Percentiles rank a stretch among this genome's conserved stretches.
Evolutionary conservation across 78 protist genomes (phyloP).

Genomic region (Dictyostelium purpureum): DNA sequence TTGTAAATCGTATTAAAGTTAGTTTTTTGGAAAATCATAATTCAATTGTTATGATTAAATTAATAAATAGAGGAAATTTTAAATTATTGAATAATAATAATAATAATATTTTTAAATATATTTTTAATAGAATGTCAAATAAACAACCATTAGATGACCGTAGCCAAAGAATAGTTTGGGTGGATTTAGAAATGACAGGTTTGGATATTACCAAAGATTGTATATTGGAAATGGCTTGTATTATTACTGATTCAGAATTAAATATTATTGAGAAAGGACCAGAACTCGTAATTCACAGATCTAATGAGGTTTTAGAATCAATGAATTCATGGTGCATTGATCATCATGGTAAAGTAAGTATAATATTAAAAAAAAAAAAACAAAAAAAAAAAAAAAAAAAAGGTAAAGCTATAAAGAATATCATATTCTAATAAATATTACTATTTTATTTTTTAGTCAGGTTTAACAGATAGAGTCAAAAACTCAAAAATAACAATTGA

Average conservation of each 20-base stretch:
- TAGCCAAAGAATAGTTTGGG: conserved; percentile 69
- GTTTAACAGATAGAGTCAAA: conserved; percentile 34
- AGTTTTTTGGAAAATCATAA: too few relatives aligned
- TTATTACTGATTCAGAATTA: conserved; percentile 62
- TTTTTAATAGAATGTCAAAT: too few relatives aligned
- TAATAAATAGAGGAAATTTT: too few relatives aligned
- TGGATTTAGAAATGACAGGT: conserved; percentile 84
- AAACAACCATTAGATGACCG: too few relatives aligned
- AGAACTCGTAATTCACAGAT: conserved; percentile 7
- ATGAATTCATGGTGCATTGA: conserved; percentile 79
- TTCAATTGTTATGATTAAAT: too few relatives aligned
- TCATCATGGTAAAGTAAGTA: conserved; percentile 58
- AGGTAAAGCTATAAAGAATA: neutral
- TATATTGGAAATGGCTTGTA: conserved; percentile 72
- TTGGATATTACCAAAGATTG: conserved; percentile 53
- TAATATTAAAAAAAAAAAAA: neutral
- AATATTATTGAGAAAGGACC: conserved; percentile 68
- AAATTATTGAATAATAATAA: too few relatives aligned
- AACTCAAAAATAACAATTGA: conserved; percentile 41
- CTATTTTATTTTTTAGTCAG: conserved; percentile 36
- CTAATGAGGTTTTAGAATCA: conserved; percentile 5
- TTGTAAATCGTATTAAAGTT: too few relatives aligned
- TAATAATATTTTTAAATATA: too few relatives aligned
- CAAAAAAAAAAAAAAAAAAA: neutral
- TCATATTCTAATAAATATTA: neutral